Evolutionary conservation across 768 basidiomycete genomes (phyloP).

Genomic region (Boletus coccyginus): DNA sequence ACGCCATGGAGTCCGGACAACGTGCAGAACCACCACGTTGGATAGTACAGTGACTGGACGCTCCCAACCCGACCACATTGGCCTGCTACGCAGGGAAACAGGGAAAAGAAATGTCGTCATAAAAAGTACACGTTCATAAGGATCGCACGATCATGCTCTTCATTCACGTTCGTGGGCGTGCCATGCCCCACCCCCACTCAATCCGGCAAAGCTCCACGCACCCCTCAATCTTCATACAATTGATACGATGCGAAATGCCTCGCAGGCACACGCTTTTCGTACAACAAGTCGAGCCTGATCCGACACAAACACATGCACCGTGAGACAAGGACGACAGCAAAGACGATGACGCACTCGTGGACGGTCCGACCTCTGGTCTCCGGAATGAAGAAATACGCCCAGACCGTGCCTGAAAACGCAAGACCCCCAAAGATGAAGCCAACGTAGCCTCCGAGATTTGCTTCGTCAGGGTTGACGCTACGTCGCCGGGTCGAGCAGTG

Average conservation of each 20-base stretch:
- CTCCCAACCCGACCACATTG: no score
- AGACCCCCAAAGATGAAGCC: conserved; percentile 29
- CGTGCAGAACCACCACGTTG: no score
- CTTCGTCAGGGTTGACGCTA: conserved; percentile 29
- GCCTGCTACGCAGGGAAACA: no score
- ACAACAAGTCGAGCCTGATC: conserved; percentile 30
- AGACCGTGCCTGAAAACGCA: conserved; percentile 17
- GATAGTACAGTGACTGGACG: no score
- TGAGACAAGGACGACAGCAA: not conserved
- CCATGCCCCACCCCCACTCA: no score
- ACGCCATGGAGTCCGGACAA: no score
- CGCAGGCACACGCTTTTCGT: conserved; percentile 29
- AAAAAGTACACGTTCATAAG: no score
- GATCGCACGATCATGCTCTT: no score
- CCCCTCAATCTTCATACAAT: conserved; percentile 12
- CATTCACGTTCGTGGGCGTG: no score
- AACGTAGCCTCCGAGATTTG: conserved; percentile 27
- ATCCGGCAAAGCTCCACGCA: not conserved
- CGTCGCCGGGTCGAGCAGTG: not conserved
- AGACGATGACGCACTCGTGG: conserved; percentile 22
- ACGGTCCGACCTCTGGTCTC: conserved; percentile 29
- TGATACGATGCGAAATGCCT: conserved; percentile 22
- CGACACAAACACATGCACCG: no score
- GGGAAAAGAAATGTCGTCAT: no score
- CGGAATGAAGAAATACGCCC: conserved; percentile 28